These are phyloP conservation scores for Nyctanthes arbortristis DNA, from an alignment of 257 asterid genomes.

Conservation along the genomic window DNA sequence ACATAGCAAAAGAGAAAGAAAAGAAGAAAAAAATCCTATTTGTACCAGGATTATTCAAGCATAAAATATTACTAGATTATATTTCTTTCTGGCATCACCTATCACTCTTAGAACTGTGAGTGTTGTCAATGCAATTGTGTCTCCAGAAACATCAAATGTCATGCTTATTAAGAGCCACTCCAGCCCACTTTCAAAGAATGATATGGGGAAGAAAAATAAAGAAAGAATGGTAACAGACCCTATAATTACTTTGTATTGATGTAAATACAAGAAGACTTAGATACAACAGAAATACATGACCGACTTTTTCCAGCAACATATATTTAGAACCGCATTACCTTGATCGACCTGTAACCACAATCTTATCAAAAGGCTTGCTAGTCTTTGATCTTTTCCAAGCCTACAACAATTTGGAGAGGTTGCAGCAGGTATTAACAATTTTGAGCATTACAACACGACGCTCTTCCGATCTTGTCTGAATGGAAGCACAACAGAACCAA, in stretches of 20 bases:
- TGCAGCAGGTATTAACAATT: conserved; percentile 22
- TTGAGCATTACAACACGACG: too few species aligned
- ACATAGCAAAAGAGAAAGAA: too few species aligned
- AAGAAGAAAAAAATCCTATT: background rate
- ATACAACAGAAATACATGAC: conserved; percentile 3
- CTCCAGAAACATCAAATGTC: background rate
- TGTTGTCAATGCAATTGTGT: background rate
- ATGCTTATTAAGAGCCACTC: background rate
- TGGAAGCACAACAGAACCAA: conserved; percentile 20
- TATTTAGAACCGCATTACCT: conserved; percentile 48
- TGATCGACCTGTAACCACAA: conserved; percentile 68
- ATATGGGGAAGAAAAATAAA: conserved; percentile 8
- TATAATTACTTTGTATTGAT: conserved; percentile 1
- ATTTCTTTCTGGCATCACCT: too few species aligned
- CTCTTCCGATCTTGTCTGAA: conserved; percentile 6
- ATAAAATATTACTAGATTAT: too few species aligned
- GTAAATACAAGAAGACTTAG: conserved; percentile 8
- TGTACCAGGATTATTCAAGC: background rate
- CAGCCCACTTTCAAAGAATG: conserved; percentile 10
- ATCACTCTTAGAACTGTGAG: background rate
- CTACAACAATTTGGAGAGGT: conserved; percentile 37
- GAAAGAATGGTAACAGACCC: conserved; percentile 15
- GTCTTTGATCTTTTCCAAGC: conserved; percentile 50
- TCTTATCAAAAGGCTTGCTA: conserved; percentile 38
- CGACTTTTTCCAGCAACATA: conserved; percentile 15